phyloP scores from a whole-genome alignment of 306 rosid species.

The Albizia julibrissin region DNA sequence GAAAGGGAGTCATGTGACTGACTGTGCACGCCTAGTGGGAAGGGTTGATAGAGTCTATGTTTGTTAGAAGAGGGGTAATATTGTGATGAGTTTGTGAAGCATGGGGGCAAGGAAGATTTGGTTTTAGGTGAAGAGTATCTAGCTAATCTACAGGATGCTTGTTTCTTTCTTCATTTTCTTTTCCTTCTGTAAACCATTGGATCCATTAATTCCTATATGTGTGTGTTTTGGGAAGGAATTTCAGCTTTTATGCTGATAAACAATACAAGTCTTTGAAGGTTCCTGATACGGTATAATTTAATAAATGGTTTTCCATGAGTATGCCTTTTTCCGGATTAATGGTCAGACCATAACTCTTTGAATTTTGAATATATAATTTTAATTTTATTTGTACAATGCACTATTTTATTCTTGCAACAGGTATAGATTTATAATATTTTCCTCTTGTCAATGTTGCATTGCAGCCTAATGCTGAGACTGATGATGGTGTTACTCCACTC shows the following conservation, averaged over 20 bases:
- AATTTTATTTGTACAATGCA: conserved; percentile 5
- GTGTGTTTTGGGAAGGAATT: neutral
- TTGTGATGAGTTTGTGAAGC: no score
- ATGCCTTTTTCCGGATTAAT: conserved; percentile 14
- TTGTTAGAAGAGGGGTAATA: no score
- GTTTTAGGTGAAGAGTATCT: no score
- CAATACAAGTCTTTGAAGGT: neutral
- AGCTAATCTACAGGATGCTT: no score
- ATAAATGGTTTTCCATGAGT: neutral
- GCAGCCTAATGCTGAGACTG: conserved; percentile 95
- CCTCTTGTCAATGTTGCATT: conserved; percentile 34
- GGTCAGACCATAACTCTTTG: conserved; percentile 4
- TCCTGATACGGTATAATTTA: neutral
- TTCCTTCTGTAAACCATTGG: no score
- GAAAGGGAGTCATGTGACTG: no score
- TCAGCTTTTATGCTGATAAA: neutral
- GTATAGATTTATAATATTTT: neutral
- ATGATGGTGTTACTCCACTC: conserved; percentile 86
- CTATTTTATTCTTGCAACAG: neutral
- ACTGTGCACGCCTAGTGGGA: no score
- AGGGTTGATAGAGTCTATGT: no score
- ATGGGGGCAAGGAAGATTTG: no score
- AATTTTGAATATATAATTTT: neutral
- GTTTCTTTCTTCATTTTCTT: no score
- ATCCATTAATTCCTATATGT: no score